Percentiles rank a stretch among this genome's conserved stretches.
Evolutionary conservation across 352 stramenopile genomes (phyloP).

Genomic region (Globisporangium okanoganense): DNA sequence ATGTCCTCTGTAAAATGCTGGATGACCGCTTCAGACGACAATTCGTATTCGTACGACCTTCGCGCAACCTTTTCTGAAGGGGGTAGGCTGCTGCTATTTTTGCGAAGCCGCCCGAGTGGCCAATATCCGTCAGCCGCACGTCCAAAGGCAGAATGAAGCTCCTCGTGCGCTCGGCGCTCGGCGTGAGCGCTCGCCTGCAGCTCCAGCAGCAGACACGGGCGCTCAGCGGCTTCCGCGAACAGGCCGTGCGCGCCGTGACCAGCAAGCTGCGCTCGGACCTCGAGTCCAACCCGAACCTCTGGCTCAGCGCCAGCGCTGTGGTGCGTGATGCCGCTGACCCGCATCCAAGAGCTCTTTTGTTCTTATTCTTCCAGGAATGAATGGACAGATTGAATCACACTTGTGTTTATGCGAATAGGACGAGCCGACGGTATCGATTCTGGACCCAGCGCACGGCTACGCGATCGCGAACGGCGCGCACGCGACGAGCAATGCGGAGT

Average conservation of each 20-base stretch:
- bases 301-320: constrained; percentile 73
- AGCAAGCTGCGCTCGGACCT: constrained; percentile 60
- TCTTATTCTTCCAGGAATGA: constrained; percentile 6
- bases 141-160: constrained; percentile 1
- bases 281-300: constrained; percentile 80
- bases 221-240: constrained; percentile 60
- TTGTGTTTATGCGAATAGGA: constrained; percentile 33
- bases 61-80: background rate
- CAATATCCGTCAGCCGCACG: constrained; percentile 6
- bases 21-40: background rate
- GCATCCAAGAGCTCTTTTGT: background rate
- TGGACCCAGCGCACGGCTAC: constrained; percentile 67
- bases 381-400: background rate
- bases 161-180: constrained; percentile 5
- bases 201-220: constrained; percentile 13
- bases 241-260: constrained; percentile 52
- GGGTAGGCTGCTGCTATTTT: background rate
- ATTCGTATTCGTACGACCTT: background rate
- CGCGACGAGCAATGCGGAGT: constrained; percentile 36
- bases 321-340: constrained; percentile 39
- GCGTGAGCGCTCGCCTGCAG: background rate
- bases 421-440: constrained; percentile 80
- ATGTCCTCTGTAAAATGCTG: too few species aligned
- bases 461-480: constrained; percentile 32
- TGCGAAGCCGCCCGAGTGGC: constrained; percentile 1